phyloP scores from a whole-genome alignment of 75 land plant genomes.

The Cryptomeria japonica region DNA sequence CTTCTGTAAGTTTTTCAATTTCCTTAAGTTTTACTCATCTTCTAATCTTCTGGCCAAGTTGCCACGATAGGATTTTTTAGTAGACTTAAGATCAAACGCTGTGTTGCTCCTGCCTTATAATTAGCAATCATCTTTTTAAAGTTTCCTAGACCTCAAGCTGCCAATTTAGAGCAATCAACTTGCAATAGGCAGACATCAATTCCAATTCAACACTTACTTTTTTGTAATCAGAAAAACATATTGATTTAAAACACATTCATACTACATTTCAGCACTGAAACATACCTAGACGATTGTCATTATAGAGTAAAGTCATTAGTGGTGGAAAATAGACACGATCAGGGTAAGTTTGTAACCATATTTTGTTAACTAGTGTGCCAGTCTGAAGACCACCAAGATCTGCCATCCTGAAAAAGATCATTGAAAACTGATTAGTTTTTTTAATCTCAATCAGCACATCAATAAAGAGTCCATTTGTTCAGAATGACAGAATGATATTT shows the following conservation, averaged over 20 bases:
- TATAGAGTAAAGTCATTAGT: conserved; percentile 24
- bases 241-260: no score
- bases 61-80: not conserved
- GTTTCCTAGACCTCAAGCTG: not conserved
- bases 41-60: not conserved
- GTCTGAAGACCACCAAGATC: conserved; percentile 48
- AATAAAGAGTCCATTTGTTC: not conserved
- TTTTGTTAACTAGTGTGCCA: conserved; percentile 37
- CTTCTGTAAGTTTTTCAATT: not conserved
- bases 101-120: not conserved
- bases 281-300: conserved; percentile 36
- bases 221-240: no score
- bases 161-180: not conserved
- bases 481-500: not conserved
- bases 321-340: conserved; percentile 39
- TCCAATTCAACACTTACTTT: not conserved
- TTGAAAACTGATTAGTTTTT: not conserved
- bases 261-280: not conserved
- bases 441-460: not conserved
- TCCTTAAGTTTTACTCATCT: not conserved
- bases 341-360: conserved; percentile 33
- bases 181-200: not conserved
- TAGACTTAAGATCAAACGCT: not conserved
- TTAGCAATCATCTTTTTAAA: not conserved
- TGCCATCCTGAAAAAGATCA: conserved; percentile 23